These are phyloP conservation scores for Penicillium taxi DNA, from an alignment of 495 filamentous ascomycete genomes.

Conservation along the genomic window DNA sequence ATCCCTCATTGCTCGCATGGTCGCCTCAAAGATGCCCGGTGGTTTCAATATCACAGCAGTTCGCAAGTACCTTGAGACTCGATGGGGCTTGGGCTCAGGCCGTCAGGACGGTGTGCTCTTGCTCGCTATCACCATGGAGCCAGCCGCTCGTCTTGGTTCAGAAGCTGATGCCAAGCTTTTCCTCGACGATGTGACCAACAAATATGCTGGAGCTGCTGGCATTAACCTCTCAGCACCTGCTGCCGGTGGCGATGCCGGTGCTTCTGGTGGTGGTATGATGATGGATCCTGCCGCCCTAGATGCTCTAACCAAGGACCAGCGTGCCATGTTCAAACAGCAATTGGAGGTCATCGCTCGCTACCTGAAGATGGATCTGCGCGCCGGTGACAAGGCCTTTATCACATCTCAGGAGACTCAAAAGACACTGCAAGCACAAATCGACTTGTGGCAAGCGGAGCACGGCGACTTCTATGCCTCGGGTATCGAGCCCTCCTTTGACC, in stretches of 20 bases:
- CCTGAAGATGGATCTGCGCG: slow-evolving; percentile 90
- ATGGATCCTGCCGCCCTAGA: slow-evolving; percentile 98
- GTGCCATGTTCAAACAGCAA: slow-evolving; percentile 92
- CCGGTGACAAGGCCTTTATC: slow-evolving; percentile 87
- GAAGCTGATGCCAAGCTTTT: slow-evolving; percentile 88
- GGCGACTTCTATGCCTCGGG: slow-evolving; percentile 92
- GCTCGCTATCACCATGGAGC: slow-evolving; percentile 87
- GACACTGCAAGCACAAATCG: slow-evolving; percentile 82
- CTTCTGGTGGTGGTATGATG: slow-evolving; percentile 75
- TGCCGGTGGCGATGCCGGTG: slow-evolving; percentile 66
- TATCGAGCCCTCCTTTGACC: slow-evolving; percentile 88
- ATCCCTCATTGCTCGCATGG: slow-evolving; percentile 84
- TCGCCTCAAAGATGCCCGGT: slow-evolving; percentile 98
- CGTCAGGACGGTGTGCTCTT: slow-evolving; percentile 88
- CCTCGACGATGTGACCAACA: slow-evolving; percentile 76
- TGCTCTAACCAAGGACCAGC: slow-evolving; percentile 93
- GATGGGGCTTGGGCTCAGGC: slow-evolving; percentile 83
- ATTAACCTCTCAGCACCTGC: slow-evolving; percentile 73
- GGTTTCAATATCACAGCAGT: slow-evolving; percentile 97
- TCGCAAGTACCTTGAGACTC: slow-evolving; percentile 86
- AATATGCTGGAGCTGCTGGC: slow-evolving; percentile 80
- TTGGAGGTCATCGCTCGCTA: slow-evolving; percentile 91
- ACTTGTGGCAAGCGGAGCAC: slow-evolving; percentile 91
- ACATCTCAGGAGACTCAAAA: slow-evolving; percentile 74
- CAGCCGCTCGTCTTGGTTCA: slow-evolving; percentile 74